A percentile compares a stretch with the other conserved stretches of the same genome.
These are phyloP conservation scores for Saccharum officinarum DNA, from an alignment of 176 grass and related monocot species.

Conservation along the genomic window DNA sequence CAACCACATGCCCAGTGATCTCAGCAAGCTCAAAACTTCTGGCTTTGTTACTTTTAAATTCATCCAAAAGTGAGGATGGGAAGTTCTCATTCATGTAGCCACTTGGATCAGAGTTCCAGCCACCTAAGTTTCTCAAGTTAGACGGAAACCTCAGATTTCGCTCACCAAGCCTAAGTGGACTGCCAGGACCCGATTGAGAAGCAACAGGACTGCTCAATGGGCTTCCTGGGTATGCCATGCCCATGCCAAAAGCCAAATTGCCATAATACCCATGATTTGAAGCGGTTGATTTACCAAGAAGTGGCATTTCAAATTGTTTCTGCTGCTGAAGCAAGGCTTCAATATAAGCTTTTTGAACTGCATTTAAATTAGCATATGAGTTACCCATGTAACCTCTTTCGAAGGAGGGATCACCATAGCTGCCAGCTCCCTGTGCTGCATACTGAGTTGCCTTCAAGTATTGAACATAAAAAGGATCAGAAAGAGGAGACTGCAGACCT, in stretches of 20 bases:
- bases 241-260: conserved; percentile 55
- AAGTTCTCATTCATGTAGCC: conserved; percentile 63
- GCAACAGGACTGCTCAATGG: conserved; percentile 70
- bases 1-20: conserved; percentile 87
- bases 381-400: conserved; percentile 55
- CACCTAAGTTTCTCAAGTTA: conserved; percentile 57
- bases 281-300: conserved; percentile 61
- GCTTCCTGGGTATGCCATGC: conserved; percentile 75
- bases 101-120: conserved; percentile 63
- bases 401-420: conserved; percentile 45
- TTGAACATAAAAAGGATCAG: conserved; percentile 73
- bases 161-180: conserved; percentile 72
- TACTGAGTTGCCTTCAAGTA: conserved; percentile 75
- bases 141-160: conserved; percentile 63
- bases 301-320: conserved; percentile 77
- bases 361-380: conserved; percentile 62
- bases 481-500: conserved; percentile 50
- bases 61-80: conserved; percentile 86
- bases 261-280: conserved; percentile 69
- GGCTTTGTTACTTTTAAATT: conserved; percentile 90
- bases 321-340: conserved; percentile 83
- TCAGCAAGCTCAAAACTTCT: conserved; percentile 98
- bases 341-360: conserved; percentile 76
- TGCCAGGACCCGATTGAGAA: conserved; percentile 62
- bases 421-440: conserved; percentile 56